Base-by-base conservation (phyloP, 2,329 filamentous ascomycete genomes). In the Aspergillus fumigatiaffinis region DNA sequence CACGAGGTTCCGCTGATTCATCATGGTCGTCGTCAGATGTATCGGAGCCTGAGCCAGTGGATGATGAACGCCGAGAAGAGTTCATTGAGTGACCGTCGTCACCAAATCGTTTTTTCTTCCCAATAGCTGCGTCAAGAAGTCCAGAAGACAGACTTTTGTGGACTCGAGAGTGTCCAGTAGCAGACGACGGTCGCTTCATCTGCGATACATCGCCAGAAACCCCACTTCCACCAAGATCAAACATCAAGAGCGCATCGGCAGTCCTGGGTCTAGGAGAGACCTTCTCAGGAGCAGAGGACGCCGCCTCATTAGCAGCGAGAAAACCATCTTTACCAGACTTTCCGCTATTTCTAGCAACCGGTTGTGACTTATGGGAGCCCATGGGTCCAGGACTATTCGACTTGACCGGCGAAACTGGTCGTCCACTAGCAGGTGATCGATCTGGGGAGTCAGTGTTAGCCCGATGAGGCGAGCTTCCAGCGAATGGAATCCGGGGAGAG, bases 351-450 rank as follows among this genome's bases (percentile, higher is more conserved):
- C 89, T 89, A 35, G 90, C 81, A 1, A 87, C 90, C 71, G 93
- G 90, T 4, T 86, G 84, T 3, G 82, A 82, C 44, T 86, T 83
- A 20, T 87, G 82, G 0, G 90, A 91, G 1, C 81, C 81, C 54
- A 85, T 77, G 2, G 89, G 94, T 68, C 87, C 92, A 49, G 91
- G 88, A 0, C 90, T 91, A 70, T 94, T 91, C 21, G 87, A 92
- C 1, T 91, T 96, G 14, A 95, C 86, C 21, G 92, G 80, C 1
- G 92, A 96, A 20, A 95, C 76, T 0, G 92, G 92, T 10, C 91
- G 84, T 4, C 89, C 89, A 65, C 92, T 92, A 61, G 89, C 54
- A 49, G 63, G 42, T 55, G 65, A 56, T 21, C 66, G 60, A 26
- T 55, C 54, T 21, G 62, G 56, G 25, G 60, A 55, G 7, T 62